These are phyloP conservation scores for Polygonum aviculare DNA, from an alignment of 148 eudicot species.

Conservation along the genomic window DNA sequence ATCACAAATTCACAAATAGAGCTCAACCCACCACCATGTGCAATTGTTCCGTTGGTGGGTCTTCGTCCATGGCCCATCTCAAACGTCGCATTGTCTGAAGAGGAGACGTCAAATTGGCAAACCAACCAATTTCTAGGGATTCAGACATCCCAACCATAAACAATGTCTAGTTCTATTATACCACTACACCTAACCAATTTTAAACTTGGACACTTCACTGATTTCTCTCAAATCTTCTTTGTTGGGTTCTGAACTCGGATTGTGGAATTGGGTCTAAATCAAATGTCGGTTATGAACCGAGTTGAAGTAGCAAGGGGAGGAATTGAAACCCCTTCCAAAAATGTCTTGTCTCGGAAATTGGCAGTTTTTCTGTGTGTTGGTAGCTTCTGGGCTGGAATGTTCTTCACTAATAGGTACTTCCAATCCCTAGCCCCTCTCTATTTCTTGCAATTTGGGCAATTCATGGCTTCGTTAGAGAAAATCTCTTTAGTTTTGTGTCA, in stretches of 20 bases:
- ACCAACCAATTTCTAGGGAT: not conserved
- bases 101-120: constrained; percentile 2
- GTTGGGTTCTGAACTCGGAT: not conserved
- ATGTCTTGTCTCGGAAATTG: constrained; percentile 42
- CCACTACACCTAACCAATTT: not conserved
- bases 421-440: not conserved
- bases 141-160: constrained; percentile 1
- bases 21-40: not conserved
- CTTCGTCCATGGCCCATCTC: constrained; percentile 8
- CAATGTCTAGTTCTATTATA: not conserved
- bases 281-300: constrained; percentile 54
- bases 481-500: not conserved
- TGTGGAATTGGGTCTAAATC: not conserved
- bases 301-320: constrained; percentile 47
- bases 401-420: constrained; percentile 68
- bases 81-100: not conserved
- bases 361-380: constrained; percentile 62
- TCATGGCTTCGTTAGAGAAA: not conserved
- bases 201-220: not conserved
- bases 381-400: constrained; percentile 78
- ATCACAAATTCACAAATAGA: not conserved
- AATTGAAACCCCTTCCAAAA: constrained; percentile 36
- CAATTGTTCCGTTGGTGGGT: constrained; percentile 7
- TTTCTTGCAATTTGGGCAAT: not conserved
- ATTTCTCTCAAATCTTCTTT: not conserved